Percentiles rank a stretch among this genome's conserved stretches.
These are phyloP conservation scores for Torulaspora maleeae DNA, from an alignment of 805 yeast species.

Conservation along the genomic window DNA sequence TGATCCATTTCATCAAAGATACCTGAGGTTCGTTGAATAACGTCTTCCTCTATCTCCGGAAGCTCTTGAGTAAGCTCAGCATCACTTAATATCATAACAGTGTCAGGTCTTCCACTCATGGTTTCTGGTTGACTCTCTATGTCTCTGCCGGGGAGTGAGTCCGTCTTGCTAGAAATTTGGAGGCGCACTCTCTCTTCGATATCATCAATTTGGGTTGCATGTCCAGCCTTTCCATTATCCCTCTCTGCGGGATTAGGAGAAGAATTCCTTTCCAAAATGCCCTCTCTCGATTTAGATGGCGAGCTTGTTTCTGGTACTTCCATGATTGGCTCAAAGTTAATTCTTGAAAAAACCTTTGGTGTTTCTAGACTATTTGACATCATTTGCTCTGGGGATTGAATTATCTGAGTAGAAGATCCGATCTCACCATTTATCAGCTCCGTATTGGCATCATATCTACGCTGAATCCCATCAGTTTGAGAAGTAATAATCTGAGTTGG, in stretches of 20 bases:
- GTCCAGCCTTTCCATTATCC: background rate
- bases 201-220: constrained; percentile 4
- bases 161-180: constrained; percentile 20
- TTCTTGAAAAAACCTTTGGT: constrained; percentile 2
- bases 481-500: constrained; percentile 13
- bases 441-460: constrained; percentile 1
- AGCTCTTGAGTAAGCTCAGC: constrained; percentile 30
- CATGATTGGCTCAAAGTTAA: constrained; percentile 9
- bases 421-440: background rate
- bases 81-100: constrained; percentile 22
- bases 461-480: background rate
- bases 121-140: background rate
- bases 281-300: constrained; percentile 14
- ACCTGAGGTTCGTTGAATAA: constrained; percentile 2
- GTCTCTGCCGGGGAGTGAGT: background rate
- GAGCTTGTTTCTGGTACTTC: constrained; percentile 27
- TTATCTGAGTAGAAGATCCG: constrained; percentile 8
- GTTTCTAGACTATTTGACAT: constrained; percentile 5
- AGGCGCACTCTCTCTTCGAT: constrained; percentile 12
- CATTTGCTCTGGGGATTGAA: constrained; percentile 13
- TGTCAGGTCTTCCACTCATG: background rate
- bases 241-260: constrained; percentile 3
- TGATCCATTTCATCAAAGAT: background rate
- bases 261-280: constrained; percentile 2
- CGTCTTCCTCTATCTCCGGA: constrained; percentile 28